Conservation (phyloP, 208 protist species). For the Leishmania gerbilli region DNA sequence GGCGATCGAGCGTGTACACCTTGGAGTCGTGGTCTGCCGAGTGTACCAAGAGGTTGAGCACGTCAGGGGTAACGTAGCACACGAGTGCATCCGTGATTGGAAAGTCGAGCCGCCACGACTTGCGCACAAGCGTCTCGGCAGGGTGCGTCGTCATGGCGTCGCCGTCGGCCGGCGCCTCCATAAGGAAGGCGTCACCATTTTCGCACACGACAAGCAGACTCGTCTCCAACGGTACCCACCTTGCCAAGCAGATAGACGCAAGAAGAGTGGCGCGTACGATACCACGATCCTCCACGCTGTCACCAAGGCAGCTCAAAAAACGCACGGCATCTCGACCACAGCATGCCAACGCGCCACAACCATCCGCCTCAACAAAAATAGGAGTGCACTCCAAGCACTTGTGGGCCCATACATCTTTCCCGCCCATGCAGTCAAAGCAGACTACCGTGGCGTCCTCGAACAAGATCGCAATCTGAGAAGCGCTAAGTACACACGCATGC, state of each 20-base stretch:
- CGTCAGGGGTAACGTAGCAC: constrained; percentile 42
- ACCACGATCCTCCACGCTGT: constrained; percentile 9
- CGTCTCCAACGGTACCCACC: constrained; percentile 36
- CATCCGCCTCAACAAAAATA: constrained; percentile 22
- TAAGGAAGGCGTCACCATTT: constrained; percentile 69
- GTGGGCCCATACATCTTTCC: constrained; percentile 19
- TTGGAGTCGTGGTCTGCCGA: constrained; percentile 87
- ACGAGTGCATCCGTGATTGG: constrained; percentile 59
- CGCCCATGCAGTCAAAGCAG: constrained; percentile 10
- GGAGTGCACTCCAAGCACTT: constrained; percentile 14
- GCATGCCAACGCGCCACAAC: constrained; percentile 16
- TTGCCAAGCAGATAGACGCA: constrained; percentile 30
- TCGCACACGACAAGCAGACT: constrained; percentile 50
- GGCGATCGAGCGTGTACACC: constrained; percentile 77
- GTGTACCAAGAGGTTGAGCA: constrained; percentile 73
- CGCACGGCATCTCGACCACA: constrained; percentile 16
- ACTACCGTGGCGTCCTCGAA: constrained; percentile 12
- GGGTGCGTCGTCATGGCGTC: constrained; percentile 28
- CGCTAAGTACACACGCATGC: constrained; percentile 15
- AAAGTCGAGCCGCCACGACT: constrained; percentile 82
- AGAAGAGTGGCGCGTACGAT: constrained; percentile 27
- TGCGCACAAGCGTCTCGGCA: constrained; percentile 43
- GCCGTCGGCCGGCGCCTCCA: constrained; percentile 35
- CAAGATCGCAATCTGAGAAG: constrained; percentile 16
- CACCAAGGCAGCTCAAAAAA: constrained; percentile 17